Conservation (phyloP, 768 basidiomycete species). For the Cantharellus anzutake region DNA sequence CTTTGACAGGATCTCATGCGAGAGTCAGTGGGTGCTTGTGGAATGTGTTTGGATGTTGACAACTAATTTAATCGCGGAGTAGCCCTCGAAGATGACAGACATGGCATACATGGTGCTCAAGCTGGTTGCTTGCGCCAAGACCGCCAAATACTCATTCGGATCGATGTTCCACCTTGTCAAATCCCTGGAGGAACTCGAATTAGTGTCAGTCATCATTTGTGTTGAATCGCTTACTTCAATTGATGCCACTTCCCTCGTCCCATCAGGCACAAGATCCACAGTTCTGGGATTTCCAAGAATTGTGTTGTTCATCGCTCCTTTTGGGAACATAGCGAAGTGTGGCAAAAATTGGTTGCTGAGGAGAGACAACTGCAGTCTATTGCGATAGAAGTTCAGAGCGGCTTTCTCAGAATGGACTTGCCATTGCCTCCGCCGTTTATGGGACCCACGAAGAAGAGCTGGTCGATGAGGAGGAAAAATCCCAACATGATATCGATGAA, state of each 20-base stretch:
- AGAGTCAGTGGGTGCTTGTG: no score
- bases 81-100: no score
- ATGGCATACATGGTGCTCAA: constrained; percentile 77
- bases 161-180: constrained; percentile 75
- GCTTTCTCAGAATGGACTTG: neutral
- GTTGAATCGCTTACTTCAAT: neutral
- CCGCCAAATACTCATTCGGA: constrained; percentile 74
- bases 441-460: constrained; percentile 21
- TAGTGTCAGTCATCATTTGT: constrained; percentile 33
- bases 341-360: constrained; percentile 59
- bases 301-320: constrained; percentile 73
- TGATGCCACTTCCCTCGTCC: neutral
- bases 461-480: constrained; percentile 7
- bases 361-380: constrained; percentile 30
- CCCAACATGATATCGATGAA: no score
- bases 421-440: constrained; percentile 6
- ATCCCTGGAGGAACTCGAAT: constrained; percentile 49
- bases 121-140: constrained; percentile 60
- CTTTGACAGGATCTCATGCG: no score
- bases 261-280: constrained; percentile 11
- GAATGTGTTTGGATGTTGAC: no score
- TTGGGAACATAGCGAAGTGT: constrained; percentile 52
- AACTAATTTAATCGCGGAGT: no score
- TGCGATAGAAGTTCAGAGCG: constrained; percentile 4
- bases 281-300: constrained; percentile 26